Conservation (phyloP, 2,329 filamentous ascomycete species). For the Pseudocercospora macadamiae region DNA sequence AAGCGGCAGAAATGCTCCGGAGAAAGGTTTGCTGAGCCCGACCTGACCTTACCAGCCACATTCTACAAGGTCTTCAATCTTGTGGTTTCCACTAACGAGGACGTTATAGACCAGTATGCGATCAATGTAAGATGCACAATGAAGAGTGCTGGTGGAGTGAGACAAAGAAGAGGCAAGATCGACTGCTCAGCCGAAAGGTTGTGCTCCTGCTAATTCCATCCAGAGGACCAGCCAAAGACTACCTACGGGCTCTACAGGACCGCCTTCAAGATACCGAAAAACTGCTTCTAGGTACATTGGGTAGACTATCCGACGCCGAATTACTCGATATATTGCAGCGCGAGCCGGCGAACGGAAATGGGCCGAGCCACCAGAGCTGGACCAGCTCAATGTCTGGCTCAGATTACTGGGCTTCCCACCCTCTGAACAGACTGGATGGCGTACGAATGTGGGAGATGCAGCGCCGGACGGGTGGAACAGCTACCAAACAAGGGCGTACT, state of each 20-base stretch:
- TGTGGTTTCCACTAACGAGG: neutral
- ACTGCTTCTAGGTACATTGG: constrained; percentile 20
- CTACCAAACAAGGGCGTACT: neutral
- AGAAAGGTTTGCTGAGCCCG: constrained; percentile 17
- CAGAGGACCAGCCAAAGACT: constrained; percentile 30
- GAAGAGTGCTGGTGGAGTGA: constrained; percentile 32
- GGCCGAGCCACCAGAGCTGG: constrained; percentile 28
- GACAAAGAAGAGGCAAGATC: constrained; percentile 26
- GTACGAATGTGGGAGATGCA: constrained; percentile 27
- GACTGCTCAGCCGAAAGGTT: neutral
- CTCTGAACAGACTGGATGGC: constrained; percentile 19
- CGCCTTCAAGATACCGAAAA: constrained; percentile 28
- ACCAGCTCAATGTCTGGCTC: constrained; percentile 23
- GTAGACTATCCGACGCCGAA: constrained; percentile 19
- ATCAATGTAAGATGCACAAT: constrained; percentile 28
- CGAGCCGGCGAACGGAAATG: constrained; percentile 7
- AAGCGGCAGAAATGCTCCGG: constrained; percentile 30
- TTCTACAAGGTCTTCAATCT: neutral
- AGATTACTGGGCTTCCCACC: constrained; percentile 26
- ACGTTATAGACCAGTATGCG: constrained; percentile 20
- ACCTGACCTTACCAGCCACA: neutral
- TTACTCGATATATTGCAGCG: constrained; percentile 18
- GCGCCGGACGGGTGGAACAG: constrained; percentile 4
- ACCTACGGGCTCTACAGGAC: constrained; percentile 28
- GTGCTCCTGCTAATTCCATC: neutral